phyloP scores from a whole-genome alignment of 2,329 filamentous ascomycete genomes.

The Fusarium verrucosum region DNA sequence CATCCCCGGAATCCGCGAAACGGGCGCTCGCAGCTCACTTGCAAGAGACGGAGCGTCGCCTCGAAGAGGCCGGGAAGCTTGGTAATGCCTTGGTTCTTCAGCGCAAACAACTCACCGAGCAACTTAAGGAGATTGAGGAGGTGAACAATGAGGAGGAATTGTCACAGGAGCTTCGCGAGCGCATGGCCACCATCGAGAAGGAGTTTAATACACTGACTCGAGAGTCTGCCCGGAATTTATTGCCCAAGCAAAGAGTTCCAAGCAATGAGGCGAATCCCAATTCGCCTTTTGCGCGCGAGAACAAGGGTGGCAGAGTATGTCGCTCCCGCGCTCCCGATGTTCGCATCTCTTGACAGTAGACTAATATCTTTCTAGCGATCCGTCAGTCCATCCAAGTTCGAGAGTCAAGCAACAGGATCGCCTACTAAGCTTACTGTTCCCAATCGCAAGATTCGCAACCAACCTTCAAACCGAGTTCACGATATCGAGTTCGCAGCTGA shows the following conservation, averaged over 20 bases:
- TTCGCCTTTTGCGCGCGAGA: slow-evolving; percentile 64
- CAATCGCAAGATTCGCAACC: slow-evolving; percentile 88
- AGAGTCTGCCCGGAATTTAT: slow-evolving; percentile 87
- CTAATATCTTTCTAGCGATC: slow-evolving; percentile 63
- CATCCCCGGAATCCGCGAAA: slow-evolving; percentile 82
- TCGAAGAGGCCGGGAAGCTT: slow-evolving; percentile 89
- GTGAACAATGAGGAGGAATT: slow-evolving; percentile 80
- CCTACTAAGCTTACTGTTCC: slow-evolving; percentile 90
- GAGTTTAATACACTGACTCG: slow-evolving; percentile 95
- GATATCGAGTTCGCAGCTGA: slow-evolving; percentile 99
- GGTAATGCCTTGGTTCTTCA: slow-evolving; percentile 89
- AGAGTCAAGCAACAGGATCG: slow-evolving; percentile 83
- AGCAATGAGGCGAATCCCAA: slow-evolving; percentile 69
- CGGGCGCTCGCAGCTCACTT: slow-evolving; percentile 90
- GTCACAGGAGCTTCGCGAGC: slow-evolving; percentile 81
- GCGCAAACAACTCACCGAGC: slow-evolving; percentile 81
- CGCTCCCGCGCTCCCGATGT: neutral
- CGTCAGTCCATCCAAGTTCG: slow-evolving; percentile 79
- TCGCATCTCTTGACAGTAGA: neutral
- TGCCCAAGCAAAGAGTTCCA: slow-evolving; percentile 83
- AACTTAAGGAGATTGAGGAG: slow-evolving; percentile 84
- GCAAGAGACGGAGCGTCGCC: slow-evolving; percentile 87
- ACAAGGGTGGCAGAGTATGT: slow-evolving; percentile 63
- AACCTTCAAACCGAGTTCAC: slow-evolving; percentile 86
- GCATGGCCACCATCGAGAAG: slow-evolving; percentile 86